These are phyloP conservation scores for Platanthera zijinensis DNA, from an alignment of 106 monocot genomes.

Conservation along the genomic window DNA sequence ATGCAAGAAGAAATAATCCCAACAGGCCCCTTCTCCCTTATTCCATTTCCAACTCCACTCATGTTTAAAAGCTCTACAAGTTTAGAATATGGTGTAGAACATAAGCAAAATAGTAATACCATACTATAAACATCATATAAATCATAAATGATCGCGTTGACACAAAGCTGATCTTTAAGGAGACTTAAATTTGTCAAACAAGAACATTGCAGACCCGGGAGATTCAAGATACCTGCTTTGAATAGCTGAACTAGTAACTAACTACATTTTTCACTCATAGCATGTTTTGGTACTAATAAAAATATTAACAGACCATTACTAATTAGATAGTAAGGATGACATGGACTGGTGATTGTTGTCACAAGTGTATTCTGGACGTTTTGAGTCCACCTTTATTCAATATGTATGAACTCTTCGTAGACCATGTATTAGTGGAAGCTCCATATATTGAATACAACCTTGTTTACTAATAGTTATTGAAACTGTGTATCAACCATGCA, in stretches of 20 bases:
- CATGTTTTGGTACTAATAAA: neutral
- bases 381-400: too few relatives aligned
- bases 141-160: neutral
- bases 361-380: too few relatives aligned
- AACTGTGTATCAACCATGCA: neutral
- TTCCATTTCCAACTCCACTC: neutral
- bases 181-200: neutral
- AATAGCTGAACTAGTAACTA: neutral
- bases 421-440: too few relatives aligned
- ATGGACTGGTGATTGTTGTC: too few relatives aligned
- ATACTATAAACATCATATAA: neutral
- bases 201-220: neutral
- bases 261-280: neutral
- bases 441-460: too few relatives aligned
- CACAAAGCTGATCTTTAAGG: neutral
- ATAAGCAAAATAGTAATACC: neutral
- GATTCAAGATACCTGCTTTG: neutral
- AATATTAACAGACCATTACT: neutral
- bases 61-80: neutral
- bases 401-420: too few relatives aligned
- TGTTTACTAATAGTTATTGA: neutral
- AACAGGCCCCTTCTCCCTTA: neutral
- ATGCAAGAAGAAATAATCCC: neutral
- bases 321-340: neutral
- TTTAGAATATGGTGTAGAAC: neutral